Base-by-base conservation (phyloP, 371 early-diverging fungal genomes). In the Haplosporangium sp. region DNA sequence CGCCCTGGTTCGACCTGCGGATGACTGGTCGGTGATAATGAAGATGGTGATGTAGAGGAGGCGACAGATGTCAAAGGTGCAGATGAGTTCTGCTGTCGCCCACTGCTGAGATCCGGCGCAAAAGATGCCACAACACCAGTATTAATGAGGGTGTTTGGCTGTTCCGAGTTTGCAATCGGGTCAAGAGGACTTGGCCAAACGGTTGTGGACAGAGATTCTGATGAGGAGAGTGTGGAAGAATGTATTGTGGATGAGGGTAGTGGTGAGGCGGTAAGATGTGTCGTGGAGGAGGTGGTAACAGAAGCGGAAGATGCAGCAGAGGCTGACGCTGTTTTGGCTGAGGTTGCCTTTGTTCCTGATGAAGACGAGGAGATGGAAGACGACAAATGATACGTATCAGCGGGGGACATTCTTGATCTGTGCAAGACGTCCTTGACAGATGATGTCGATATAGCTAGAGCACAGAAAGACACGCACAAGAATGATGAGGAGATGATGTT, bases 381-480 rank as follows among this genome's bases (percentile, higher is more conserved):
- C 16, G 68, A 42, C 8, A 54, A 23, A 50, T 54, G 55, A 41
- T 16, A 63, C 23, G 55, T 59, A 40, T 73, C 64, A 43, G 59
- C 54, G 64, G 69, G 74, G 64, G 69, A 59, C 64, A 74, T 63
- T 53, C 48, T 72, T 42, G 47, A 48, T 29, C 40, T 42, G 20
- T 43, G 48, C 9, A 18, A 43, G 16, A 23, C 63, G 62, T 63
- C 41, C 43, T 16, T n/a, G 38, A 48, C 37, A 13, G 50, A 58
- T 9, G 59, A 56, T 29, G 41, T n/a, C 38, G 40, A 36, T 55
- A 58, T 48, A 51, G 60, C 14, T 41, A 46, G 50, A 55, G 47
- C 20, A 38, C 18, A 42, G 45, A 62, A 23, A 60, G 53, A 47
- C 42, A 40, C 16, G 72, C 5, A 20, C 36, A 45, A 50, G n/a